Conservation (phyloP, 75 land plant species). For the Selaginella tamariscina region DNA sequence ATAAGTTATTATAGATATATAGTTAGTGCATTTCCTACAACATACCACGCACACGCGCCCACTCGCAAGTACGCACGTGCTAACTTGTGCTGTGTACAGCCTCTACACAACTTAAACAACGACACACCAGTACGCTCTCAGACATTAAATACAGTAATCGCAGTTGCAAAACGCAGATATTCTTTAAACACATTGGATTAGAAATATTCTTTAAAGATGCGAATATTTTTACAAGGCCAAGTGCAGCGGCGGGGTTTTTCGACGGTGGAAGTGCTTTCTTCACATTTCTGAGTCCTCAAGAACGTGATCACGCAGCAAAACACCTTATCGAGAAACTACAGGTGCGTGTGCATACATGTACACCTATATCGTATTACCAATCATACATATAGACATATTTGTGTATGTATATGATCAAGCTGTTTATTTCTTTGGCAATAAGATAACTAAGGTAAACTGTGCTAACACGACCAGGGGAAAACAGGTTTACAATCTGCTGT, state of each 20-base stretch:
- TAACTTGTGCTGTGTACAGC: slow-evolving; percentile 21
- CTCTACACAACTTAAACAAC: slow-evolving; percentile 32
- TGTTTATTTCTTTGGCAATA: no score
- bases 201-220: slow-evolving; percentile 32
- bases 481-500: slow-evolving; percentile 12
- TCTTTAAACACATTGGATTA: slow-evolving; percentile 30
- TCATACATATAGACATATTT: background rate
- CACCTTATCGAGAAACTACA: slow-evolving; percentile 21
- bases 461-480: slow-evolving; percentile 19
- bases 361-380: background rate
- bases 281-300: slow-evolving; percentile 27
- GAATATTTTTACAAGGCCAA: slow-evolving; percentile 13
- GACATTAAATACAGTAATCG: slow-evolving; percentile 20
- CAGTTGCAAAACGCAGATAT: slow-evolving; percentile 36
- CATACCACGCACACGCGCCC: no score
- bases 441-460: no score
- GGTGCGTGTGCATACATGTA: slow-evolving; percentile 13
- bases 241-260: slow-evolving; percentile 10
- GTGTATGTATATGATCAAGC: background rate
- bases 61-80: no score
- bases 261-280: slow-evolving; percentile 35
- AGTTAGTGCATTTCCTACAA: no score
- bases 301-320: slow-evolving; percentile 18
- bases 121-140: slow-evolving; percentile 37
- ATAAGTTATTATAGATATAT: no score